These are phyloP conservation scores for Magnusiomyces magnusii DNA, from an alignment of 1,139 yeast genomes.

Conservation along the genomic window DNA sequence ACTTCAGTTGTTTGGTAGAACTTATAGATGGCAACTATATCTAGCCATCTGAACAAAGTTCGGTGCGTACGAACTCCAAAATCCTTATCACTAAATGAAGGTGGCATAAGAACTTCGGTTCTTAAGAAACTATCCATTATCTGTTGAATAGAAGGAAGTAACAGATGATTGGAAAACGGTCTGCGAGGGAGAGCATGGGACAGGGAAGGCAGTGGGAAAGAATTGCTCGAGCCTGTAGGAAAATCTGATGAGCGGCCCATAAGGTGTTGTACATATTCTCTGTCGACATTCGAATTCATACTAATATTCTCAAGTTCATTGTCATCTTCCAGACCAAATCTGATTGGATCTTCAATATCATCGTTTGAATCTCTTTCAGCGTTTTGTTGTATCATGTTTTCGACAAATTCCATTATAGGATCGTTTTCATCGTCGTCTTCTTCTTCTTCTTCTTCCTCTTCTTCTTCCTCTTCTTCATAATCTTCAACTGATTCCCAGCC, in stretches of 20 bases:
- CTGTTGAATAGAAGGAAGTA: no score
- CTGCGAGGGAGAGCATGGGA: no score
- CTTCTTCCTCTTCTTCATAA: conserved; percentile 27
- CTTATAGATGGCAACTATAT: neutral
- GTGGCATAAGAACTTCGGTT: no score
- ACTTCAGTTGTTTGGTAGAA: neutral
- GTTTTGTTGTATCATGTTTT: conserved; percentile 16
- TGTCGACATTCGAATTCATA: conserved; percentile 29
- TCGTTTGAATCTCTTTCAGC: conserved; percentile 19
- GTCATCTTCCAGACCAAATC: neutral
- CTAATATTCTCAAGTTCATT: neutral
- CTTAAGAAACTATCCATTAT: no score
- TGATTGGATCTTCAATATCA: conserved; percentile 4
- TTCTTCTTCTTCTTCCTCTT: no score
- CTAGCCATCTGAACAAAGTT: conserved; percentile 1
- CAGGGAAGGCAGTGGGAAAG: no score
- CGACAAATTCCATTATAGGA: conserved; percentile 23
- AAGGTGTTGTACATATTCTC: conserved; percentile 9
- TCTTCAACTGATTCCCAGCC: conserved; percentile 28
- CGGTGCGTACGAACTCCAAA: neutral
- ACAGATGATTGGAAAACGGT: no score
- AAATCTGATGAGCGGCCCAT: conserved; percentile 8
- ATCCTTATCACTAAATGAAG: neutral
- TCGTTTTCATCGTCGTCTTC: no score
- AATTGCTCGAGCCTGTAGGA: no score